Percentiles rank a stretch among this genome's conserved stretches.
phyloP scores from a whole-genome alignment of 176 grass and related monocot genomes.

The Cymbopogon citratus region DNA sequence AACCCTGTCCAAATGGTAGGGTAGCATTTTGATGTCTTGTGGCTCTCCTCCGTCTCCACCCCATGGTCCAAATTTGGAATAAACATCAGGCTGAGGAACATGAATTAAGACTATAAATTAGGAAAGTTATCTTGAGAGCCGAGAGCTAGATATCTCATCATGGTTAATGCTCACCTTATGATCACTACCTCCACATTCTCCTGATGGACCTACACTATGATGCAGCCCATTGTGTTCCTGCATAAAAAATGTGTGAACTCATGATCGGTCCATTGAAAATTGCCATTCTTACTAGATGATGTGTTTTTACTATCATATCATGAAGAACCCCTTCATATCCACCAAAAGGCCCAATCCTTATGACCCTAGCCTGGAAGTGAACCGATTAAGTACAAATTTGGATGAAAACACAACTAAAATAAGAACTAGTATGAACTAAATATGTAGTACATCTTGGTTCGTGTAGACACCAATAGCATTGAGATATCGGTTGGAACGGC shows the following conservation, averaged over 20 bases:
- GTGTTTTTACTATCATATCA: neutral
- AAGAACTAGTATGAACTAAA: neutral
- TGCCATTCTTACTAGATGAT: neutral
- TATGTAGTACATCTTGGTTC: neutral
- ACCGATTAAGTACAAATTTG: neutral
- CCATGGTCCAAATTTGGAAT: neutral
- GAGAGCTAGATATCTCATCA: too few species aligned
- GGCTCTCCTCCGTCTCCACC: neutral
- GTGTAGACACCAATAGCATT: neutral
- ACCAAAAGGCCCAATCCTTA: neutral
- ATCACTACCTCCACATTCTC: neutral
- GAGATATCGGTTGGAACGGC: neutral
- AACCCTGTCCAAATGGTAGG: neutral
- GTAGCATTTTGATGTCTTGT: neutral
- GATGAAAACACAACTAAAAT: neutral
- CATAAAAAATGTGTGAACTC: neutral
- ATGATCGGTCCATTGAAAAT: neutral
- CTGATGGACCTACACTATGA: neutral
- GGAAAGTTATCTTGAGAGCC: neutral
- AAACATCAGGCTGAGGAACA: neutral
- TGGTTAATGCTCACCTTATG: neutral
- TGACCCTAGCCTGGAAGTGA: neutral
- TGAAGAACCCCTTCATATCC: neutral
- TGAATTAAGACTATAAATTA: neutral
- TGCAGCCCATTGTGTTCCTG: neutral